Evolutionary conservation across 768 basidiomycete species (phyloP), one percentile per base, ranked within the genome.

Genomic region (Boletus tylopilopsis): DNA sequence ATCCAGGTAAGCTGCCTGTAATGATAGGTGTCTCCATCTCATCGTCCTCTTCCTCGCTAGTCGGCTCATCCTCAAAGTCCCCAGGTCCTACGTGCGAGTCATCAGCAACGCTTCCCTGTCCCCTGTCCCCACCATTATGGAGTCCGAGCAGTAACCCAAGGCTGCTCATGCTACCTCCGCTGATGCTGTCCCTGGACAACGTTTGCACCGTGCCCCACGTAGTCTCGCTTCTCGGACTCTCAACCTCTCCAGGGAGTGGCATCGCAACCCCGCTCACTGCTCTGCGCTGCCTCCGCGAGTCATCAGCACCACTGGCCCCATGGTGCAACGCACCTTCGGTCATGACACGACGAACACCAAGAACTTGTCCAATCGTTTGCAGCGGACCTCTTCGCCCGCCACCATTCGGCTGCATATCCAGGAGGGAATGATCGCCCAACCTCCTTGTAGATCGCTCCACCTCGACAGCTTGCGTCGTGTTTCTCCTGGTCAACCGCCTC

Each of bases 121-220:
- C 63, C 29, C 65, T 58, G 49, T 32, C 50, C 5, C 65, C 63
- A 16, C 65, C 67, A 18, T 64, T 61, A 50, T 66, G 66, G 10
- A 66, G 61, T 9, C 68, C 66, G 16, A 67, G 25, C 19, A 70
- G 62, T 30, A 55, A 18, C 2, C 67, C 64, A 18, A 70, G 62
- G 21, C 67, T 67, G 40, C 47, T 33, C 57, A 68, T 57, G 21
- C 64, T 64, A 12, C 55, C 57, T 22, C 52, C 62, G 30, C 51
- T 53, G 36, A 57, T 33, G 44, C 54, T 58, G 35, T 43, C 44
- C 30, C 35, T 21, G 56, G 65, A 57, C 15, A 56, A 45, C 3
- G 70, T 61, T 6, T 55, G 60, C 2, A 68, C 58, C n/a, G 68
- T 70, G 33, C 68, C 68, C 68, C 68, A 70, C 2, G 68, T 70